Base-by-base conservation (phyloP, 768 basidiomycete species). In the Filobasidium floriforme region DNA sequence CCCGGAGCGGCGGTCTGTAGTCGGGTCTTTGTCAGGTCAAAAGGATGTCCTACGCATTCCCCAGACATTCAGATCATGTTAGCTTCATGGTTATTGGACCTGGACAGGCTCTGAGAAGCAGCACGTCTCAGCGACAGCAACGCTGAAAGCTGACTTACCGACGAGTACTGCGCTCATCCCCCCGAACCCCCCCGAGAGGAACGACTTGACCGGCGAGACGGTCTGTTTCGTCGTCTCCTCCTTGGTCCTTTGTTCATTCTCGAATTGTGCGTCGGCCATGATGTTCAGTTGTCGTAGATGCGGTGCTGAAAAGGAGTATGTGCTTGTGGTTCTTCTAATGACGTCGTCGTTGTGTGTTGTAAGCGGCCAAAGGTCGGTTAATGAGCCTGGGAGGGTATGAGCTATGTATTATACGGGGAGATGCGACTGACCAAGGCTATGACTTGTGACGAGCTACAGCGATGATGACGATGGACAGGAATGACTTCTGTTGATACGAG, bases 111-210 rank as follows among this genome's bases (percentile, higher is more conserved):
- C n/a, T n/a, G n/a, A n/a, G n/a, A n/a, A n/a, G n/a, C n/a, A n/a
- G n/a, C n/a, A n/a, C n/a, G n/a, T n/a, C n/a, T n/a, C n/a, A n/a
- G n/a, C n/a, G n/a, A n/a, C n/a, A n/a, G n/a, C n/a, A n/a, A n/a
- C n/a, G n/a, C n/a, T n/a, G n/a, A n/a, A n/a, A n/a, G n/a, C n/a
- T n/a, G 3, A 83, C 89, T 73, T 66, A 92, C 92, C 92, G 68
- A 96, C 92, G 28, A 94, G 83, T 15, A 96, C 93, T 40, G 88
- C 89, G 68, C 85, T 82, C 62, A 87, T 81, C 70, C 96, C 96
- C 67, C 96, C 96, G 71, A 89, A 88, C 44, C 96, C 96, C 70
- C 96, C 96, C 40, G 92, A 86, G 62, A 94, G 82, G 81, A 99
- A 98, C 3, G 91, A 86, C 80, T 96, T 98, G 69, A 84, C 71